Base-by-base conservation (phyloP, 2,329 filamentous ascomycete genomes). In the Arachnomyces sp. region DNA sequence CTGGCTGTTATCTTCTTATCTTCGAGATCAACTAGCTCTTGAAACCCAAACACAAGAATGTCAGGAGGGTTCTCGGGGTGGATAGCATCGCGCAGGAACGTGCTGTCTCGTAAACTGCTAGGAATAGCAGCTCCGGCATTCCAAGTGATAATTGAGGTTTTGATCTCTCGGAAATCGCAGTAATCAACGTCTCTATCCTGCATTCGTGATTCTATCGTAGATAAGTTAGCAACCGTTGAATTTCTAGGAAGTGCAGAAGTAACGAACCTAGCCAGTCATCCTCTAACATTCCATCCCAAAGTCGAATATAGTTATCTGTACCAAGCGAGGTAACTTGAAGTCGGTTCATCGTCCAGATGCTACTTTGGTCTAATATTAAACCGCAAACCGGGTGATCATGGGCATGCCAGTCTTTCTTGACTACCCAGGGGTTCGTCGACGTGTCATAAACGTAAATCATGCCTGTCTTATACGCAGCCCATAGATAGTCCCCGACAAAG, bases 51-150 rank as follows among this genome's bases (percentile, higher is more conserved):
- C 1, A 96, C 78, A 2, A 96, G 67, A 36, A 98, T 88, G 52
- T 96, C 92, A 0, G 92, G 87, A 6, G 84, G 80, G 30, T 82
- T 76, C 46, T 84, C 81, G n/a, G 76, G 77, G 48, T 82, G 77
- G 17, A 98, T 71, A 12, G 94, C 74, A 42, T 90, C 79, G 48
- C 80, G 79, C 55, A 96, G 84, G 60, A 96, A 96, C 32, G 74
- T 72, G 8, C 77, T 76, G 53, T 94, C 86, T 40, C 84, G 77
- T 28, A 96, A 69, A 54, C 82, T 85, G 43, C 80, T 81, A 0
- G 92, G 92, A n/a, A 92, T 95, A 12, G 84, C 83, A n/a, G 92
- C 92, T 1, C 92, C 92, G 1, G 89, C 90, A 59, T 98, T 98
- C 92, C 92, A 98, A 0, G 89, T 95, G 69, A 96, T 75, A 17